Evolutionary conservation across 805 yeast genomes (phyloP).

Genomic region (Allodekkera sacchari): DNA sequence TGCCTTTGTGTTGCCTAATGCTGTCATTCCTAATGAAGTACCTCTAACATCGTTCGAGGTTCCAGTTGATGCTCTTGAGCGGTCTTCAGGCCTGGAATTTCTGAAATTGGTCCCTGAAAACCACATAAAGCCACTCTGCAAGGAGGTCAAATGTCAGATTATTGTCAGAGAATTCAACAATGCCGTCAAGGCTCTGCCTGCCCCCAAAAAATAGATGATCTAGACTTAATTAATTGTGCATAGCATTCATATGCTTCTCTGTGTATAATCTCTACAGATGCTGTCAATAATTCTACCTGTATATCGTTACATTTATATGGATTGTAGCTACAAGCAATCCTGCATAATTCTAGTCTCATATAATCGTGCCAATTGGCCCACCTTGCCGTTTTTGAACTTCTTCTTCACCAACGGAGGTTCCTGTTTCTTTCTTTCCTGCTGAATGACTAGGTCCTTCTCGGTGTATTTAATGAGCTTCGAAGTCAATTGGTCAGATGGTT

Average conservation of each 20-base stretch:
- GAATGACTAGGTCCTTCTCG: slow-evolving; percentile 21
- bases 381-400: slow-evolving; percentile 40
- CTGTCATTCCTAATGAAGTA: slow-evolving; percentile 57
- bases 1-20: slow-evolving; percentile 92
- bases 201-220: slow-evolving; percentile 15
- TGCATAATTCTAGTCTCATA: slow-evolving; percentile 26
- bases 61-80: slow-evolving; percentile 83
- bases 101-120: slow-evolving; percentile 56
- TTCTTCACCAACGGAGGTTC: slow-evolving; percentile 7
- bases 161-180: slow-evolving; percentile 73
- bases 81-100: slow-evolving; percentile 77
- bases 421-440: slow-evolving; percentile 12
- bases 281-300: not conserved
- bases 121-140: slow-evolving; percentile 59
- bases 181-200: slow-evolving; percentile 22
- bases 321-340: not conserved
- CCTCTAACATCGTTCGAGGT: slow-evolving; percentile 75
- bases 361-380: slow-evolving; percentile 39
- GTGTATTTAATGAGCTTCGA: slow-evolving; percentile 23
- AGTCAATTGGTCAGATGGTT: slow-evolving; percentile 18
- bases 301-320: not conserved
- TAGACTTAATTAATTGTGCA: not conserved
- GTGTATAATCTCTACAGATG: too few species aligned
- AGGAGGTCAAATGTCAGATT: slow-evolving; percentile 71
- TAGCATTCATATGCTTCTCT: not conserved